These are phyloP conservation scores for Fonsecaea multimorphosa DNA, from an alignment of 2,329 filamentous ascomycete genomes.

Conservation along the genomic window DNA sequence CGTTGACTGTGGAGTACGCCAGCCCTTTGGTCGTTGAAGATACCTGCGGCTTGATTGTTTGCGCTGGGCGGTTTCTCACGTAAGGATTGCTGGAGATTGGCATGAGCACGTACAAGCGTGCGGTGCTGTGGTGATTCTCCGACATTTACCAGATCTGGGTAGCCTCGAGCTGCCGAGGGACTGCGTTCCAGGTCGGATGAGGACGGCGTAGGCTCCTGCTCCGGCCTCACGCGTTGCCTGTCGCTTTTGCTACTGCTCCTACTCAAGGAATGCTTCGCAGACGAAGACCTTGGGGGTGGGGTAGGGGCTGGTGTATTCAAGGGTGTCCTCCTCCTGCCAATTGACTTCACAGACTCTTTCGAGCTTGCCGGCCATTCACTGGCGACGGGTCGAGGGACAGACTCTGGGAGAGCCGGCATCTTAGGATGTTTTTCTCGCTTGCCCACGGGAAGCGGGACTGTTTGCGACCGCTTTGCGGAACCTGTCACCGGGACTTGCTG, in stretches of 20 bases:
- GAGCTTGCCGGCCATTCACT: constrained; percentile 7
- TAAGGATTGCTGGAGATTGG: constrained; percentile 32
- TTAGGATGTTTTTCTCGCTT: constrained; percentile 34
- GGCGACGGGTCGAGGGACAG: constrained; percentile 1
- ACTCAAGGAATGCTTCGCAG: constrained; percentile 33
- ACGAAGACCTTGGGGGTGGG: constrained; percentile 41
- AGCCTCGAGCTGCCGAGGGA: constrained; percentile 28
- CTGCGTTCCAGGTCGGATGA: constrained; percentile 22
- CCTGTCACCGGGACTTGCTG: constrained; percentile 42
- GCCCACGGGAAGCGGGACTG: constrained; percentile 29
- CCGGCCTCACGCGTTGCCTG: constrained; percentile 12
- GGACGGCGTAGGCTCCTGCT: constrained; percentile 16
- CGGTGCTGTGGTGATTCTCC: constrained; percentile 40
- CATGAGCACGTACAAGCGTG: constrained; percentile 39
- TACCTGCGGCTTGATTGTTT: constrained; percentile 71
- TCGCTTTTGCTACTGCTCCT: constrained; percentile 35
- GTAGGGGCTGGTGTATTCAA: constrained; percentile 35
- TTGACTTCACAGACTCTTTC: constrained; percentile 40
- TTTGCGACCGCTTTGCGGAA: constrained; percentile 30
- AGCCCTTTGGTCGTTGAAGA: constrained; percentile 58
- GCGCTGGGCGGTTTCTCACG: constrained; percentile 61
- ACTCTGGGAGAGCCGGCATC: constrained; percentile 29
- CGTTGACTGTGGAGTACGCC: constrained; percentile 63
- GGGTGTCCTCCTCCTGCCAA: constrained; percentile 45
- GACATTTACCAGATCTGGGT: constrained; percentile 38